Evolutionary conservation across 495 filamentous ascomycete species (phyloP).

Genomic region (Trichoderma erinaceum): DNA sequence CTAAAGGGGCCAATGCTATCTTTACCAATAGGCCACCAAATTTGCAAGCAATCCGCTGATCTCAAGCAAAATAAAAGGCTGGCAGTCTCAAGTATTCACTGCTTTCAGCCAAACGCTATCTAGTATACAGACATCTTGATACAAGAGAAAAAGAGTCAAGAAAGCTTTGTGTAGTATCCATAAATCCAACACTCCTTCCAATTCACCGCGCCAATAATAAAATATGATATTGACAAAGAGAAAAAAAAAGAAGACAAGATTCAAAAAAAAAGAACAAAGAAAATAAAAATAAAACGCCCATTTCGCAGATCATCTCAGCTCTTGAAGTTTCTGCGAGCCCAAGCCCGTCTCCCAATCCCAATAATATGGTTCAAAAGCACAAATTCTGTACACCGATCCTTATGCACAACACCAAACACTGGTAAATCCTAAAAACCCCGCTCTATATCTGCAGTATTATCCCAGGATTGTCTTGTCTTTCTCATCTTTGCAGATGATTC

Average conservation of each 20-base stretch:
- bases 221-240: conserved; percentile 1
- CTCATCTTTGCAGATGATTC: neutral
- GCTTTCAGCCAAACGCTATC: neutral
- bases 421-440: neutral
- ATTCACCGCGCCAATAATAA: neutral
- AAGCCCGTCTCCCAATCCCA: neutral
- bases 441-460: neutral
- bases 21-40: neutral
- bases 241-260: conserved; percentile 18
- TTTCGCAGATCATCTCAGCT: conserved; percentile 43
- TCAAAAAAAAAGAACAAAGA: conserved; percentile 19
- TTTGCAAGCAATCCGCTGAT: neutral
- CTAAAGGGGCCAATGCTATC: neutral
- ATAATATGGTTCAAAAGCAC: neutral
- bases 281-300: conserved; percentile 29
- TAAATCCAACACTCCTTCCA: neutral
- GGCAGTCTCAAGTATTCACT: too few species aligned
- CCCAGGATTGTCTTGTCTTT: neutral
- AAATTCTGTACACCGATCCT: neutral
- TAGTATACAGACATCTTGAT: neutral
- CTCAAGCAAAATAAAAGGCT: too few species aligned
- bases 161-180: neutral
- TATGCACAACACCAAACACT: conserved; percentile 1
- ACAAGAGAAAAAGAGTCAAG: neutral
- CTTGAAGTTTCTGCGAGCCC: conserved; percentile 31